Conservation (phyloP, 768 basidiomycete species). For the Lyophyllum decastes region DNA sequence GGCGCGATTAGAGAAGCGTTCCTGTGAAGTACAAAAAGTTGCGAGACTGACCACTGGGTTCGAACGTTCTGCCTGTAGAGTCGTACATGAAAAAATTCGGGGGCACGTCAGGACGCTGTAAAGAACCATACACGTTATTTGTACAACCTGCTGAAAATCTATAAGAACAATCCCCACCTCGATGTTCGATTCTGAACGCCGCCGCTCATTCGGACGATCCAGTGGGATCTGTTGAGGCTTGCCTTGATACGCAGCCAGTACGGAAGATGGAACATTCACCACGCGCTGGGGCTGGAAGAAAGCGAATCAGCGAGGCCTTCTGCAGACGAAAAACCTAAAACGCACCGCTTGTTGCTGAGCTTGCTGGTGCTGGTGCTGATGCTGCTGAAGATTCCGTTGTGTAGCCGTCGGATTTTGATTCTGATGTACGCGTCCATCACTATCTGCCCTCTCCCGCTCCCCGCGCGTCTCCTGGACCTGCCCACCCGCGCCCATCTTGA, state of each 20-base stretch:
- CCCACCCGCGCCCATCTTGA: too few relatives aligned
- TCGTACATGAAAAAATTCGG: not conserved
- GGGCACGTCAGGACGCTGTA: not conserved
- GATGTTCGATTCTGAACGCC: not conserved
- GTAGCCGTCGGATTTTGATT: not conserved
- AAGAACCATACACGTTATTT: not conserved
- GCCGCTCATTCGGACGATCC: not conserved
- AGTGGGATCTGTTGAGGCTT: too few relatives aligned
- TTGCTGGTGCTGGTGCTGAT: too few relatives aligned
- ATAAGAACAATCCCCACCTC: not conserved
- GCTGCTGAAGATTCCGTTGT: too few relatives aligned
- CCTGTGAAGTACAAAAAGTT: too few relatives aligned
- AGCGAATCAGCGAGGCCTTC: not conserved
- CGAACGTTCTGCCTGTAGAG: too few relatives aligned
- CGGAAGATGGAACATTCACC: constrained; percentile 4
- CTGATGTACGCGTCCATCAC: not conserved
- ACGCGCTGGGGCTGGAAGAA: not conserved
- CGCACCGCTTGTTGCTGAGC: not conserved
- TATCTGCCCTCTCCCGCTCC: not conserved
- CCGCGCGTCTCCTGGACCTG: too few relatives aligned
- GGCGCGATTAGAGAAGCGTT: too few relatives aligned
- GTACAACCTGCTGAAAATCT: not conserved
- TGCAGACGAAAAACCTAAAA: not conserved
- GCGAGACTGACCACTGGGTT: too few relatives aligned
- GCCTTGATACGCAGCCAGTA: constrained; percentile 4